Base-by-base conservation (phyloP, 306 rosid species). In the Quercus suber region DNA sequence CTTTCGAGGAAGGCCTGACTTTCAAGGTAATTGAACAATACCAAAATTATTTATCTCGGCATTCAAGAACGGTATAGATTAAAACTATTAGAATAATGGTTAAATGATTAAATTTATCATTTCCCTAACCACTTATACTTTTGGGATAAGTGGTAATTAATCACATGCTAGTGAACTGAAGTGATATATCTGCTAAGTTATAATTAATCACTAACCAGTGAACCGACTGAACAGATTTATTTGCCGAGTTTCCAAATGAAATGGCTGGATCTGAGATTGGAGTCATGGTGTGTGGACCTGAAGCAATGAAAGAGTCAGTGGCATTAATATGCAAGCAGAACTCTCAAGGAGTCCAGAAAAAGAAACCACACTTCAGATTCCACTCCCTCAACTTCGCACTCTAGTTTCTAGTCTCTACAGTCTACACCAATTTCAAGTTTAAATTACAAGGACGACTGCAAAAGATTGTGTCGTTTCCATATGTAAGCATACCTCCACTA, bases 321-420 rank as follows among this genome's bases (percentile, higher is more conserved):
- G 94, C 96, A 8, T 33, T 56, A 3, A 57, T 77, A 28, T 91
- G 92, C 86, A 77, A 85, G 69, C 82, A 82, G 43, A 87, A 79
- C 51, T 83, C 88, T 20, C 76, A 77, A 73, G 69, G 86, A 80
- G 70, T 79, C 65, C 81, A 85, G 49, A 86, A 81, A 81, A 79
- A 74, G 33, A 79, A 84, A 73, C 76, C 88, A 5, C 30, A 49
- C 79, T 84, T 89, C 83, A 86, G 80, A 73, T 95, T 92, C 73
- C 98, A 92, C 82, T 84, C 93, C 79, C 99, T 95, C 58, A 93
- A 84, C 88, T 95, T 95, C 75, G 80, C 92, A 1, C 96, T 93
- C 14, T 90, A 90, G 88, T 28, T 35, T 67, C 1, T 21, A 13
- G 64, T 69, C 28, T 51, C 49, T 27, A 74, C 43, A 11, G 8